Percentiles rank a stretch among this genome's conserved stretches.
phyloP scores from a whole-genome alignment of 352 stramenopile genomes.

The Phytopythium oedochilum region DNA sequence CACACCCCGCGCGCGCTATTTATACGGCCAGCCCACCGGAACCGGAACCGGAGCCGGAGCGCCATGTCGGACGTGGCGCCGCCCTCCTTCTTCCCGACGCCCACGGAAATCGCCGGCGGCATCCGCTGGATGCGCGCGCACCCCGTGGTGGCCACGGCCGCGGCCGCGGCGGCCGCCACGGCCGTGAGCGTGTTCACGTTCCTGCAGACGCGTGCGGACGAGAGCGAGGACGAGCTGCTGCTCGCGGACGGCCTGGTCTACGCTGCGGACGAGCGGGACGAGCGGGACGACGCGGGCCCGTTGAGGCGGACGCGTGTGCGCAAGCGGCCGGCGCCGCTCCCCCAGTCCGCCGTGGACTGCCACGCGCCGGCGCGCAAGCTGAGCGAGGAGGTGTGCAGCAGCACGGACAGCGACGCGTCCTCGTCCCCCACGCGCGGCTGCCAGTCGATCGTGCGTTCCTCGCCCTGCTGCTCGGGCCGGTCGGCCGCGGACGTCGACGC shows the following conservation, averaged over 20 bases:
- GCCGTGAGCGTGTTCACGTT: conserved; percentile 70
- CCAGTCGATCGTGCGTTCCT: conserved; percentile 32
- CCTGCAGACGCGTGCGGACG: conserved; percentile 33
- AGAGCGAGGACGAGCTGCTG: conserved; percentile 13
- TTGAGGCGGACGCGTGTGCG: not conserved
- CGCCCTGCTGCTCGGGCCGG: too few species aligned
- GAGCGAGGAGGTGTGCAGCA: conserved; percentile 52
- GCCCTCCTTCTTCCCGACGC: conserved; percentile 78
- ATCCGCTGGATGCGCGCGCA: conserved; percentile 71
- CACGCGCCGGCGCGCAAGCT: conserved; percentile 4
- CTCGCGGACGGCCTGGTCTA: not conserved
- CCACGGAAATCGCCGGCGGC: conserved; percentile 69
- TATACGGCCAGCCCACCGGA: not conserved
- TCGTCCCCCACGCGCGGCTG: conserved; percentile 30
- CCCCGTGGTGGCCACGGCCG: conserved; percentile 63
- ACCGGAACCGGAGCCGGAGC: not conserved
- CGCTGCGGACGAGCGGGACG: conserved; percentile 6
- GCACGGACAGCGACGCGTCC: conserved; percentile 62
- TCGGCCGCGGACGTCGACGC: too few species aligned
- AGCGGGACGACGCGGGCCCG: conserved; percentile 15
- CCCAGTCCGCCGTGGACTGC: not conserved
- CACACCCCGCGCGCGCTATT: not conserved
- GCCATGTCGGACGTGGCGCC: conserved; percentile 55
- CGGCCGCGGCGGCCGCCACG: conserved; percentile 53
- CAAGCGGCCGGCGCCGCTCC: not conserved